Percentiles rank a stretch among this genome's conserved stretches.
Evolutionary conservation across 768 basidiomycete genomes (phyloP).

Genomic region (Hirschioporus abietinus): DNA sequence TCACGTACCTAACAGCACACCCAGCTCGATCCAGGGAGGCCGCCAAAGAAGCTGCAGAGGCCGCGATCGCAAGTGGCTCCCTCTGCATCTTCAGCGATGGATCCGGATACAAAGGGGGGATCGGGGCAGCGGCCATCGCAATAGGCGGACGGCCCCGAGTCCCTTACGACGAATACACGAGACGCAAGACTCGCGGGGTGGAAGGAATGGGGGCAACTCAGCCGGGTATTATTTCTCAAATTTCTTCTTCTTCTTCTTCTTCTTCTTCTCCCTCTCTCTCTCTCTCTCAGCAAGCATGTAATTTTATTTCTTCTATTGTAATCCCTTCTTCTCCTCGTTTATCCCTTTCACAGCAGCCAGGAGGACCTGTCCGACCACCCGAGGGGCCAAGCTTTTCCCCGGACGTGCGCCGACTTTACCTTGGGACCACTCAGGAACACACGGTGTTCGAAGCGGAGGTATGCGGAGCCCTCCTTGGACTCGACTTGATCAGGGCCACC

Average conservation of each 20-base stretch:
- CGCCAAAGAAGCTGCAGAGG: conserved; percentile 3
- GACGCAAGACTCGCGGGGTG: background rate
- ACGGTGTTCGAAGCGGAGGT: conserved; percentile 13
- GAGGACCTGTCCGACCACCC: background rate
- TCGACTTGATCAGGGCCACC: conserved; percentile 4
- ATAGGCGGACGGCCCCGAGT: background rate
- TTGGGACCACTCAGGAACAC: conserved; percentile 9
- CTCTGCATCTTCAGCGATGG: conserved; percentile 1
- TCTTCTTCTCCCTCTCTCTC: background rate
- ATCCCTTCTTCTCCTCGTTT: background rate
- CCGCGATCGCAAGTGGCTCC: background rate
- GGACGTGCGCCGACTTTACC: background rate
- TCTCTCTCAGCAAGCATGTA: background rate
- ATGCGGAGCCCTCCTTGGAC: conserved; percentile 8
- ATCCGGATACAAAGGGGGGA: conserved; percentile 3
- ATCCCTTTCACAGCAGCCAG: background rate
- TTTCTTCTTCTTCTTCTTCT: background rate
- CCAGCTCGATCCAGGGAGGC: conserved; percentile 6
- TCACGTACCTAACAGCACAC: background rate
- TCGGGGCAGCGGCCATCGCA: background rate
- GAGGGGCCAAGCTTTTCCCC: background rate
- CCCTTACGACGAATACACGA: background rate
- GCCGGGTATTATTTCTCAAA: background rate
- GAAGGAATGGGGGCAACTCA: background rate
- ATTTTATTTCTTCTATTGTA: background rate